phyloP scores from a whole-genome alignment of 768 basidiomycete species.

The Scleroderma citrinum region DNA sequence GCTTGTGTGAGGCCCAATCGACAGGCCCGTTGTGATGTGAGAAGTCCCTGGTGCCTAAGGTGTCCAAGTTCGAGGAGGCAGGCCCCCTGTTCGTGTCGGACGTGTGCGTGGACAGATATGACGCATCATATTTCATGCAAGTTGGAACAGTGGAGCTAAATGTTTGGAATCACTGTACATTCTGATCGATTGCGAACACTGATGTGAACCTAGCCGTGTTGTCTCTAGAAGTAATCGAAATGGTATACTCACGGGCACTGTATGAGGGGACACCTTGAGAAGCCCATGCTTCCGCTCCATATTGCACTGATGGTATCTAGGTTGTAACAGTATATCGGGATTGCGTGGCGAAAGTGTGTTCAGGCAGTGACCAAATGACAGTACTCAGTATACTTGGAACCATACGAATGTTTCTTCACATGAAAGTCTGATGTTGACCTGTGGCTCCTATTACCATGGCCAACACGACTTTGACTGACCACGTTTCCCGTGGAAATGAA shows the following conservation, averaged over 20 bases:
- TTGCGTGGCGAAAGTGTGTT: not conserved
- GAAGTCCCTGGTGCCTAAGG: not conserved
- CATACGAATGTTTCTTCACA: not conserved
- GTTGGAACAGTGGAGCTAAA: not conserved
- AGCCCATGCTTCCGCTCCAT: not conserved
- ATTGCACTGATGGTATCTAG: not conserved
- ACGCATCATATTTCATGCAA: not conserved
- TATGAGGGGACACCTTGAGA: not conserved
- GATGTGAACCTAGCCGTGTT: not conserved
- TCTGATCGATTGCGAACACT: not conserved
- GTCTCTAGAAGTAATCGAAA: not conserved
- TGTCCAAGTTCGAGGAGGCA: not conserved
- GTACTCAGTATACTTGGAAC: not conserved
- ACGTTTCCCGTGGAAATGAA: not conserved
- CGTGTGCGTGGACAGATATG: no score
- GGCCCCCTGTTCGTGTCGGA: no score
- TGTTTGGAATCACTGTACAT: not conserved
- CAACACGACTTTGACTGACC: not conserved
- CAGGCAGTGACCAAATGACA: not conserved
- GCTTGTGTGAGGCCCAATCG: not conserved
- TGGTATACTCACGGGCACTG: not conserved
- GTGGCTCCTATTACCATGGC: not conserved
- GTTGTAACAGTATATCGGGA: no score
- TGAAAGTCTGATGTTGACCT: not conserved
- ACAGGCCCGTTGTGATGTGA: not conserved